Evolutionary conservation across 129 eudicot genomes (phyloP).

Genomic region (Arctium minus): DNA sequence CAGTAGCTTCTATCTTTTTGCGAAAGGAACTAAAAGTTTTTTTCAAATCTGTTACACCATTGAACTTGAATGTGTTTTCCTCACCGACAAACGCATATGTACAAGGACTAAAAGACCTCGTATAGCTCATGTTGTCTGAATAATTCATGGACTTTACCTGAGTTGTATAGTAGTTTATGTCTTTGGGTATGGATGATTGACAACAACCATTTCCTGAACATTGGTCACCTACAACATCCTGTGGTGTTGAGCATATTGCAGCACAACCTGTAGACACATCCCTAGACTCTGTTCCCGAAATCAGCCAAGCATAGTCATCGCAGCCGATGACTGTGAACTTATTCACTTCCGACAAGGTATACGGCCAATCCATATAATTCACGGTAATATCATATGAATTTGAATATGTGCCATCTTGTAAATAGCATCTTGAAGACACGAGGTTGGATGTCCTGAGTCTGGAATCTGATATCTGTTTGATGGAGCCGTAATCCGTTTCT

Average conservation of each 20-base stretch:
- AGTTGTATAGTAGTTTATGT: not conserved
- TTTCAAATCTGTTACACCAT: not conserved
- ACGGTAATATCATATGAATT: too few species aligned
- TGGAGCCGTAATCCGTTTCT: not conserved
- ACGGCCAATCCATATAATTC: not conserved
- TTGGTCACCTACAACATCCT: constrained; percentile 12
- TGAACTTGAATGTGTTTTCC: constrained; percentile 6
- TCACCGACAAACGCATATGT: constrained; percentile 46
- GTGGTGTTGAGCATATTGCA: not conserved
- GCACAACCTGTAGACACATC: constrained; percentile 25
- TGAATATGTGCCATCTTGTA: too few species aligned
- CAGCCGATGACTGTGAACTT: constrained; percentile 41
- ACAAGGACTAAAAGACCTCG: constrained; percentile 22
- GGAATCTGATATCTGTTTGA: constrained; percentile 21
- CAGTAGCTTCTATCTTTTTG: not conserved
- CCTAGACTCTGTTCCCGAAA: not conserved
- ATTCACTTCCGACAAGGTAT: constrained; percentile 30
- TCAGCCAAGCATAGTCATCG: constrained; percentile 22
- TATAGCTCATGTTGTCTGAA: not conserved
- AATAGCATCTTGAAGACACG: not conserved
- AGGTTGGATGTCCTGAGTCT: not conserved
- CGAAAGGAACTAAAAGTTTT: not conserved
- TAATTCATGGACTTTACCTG: not conserved
- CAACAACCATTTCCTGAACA: constrained; percentile 53
- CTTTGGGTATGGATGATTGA: constrained; percentile 28